Conservation (phyloP, 441 rosid genomes). For the Flueggea neowawraea region DNA sequence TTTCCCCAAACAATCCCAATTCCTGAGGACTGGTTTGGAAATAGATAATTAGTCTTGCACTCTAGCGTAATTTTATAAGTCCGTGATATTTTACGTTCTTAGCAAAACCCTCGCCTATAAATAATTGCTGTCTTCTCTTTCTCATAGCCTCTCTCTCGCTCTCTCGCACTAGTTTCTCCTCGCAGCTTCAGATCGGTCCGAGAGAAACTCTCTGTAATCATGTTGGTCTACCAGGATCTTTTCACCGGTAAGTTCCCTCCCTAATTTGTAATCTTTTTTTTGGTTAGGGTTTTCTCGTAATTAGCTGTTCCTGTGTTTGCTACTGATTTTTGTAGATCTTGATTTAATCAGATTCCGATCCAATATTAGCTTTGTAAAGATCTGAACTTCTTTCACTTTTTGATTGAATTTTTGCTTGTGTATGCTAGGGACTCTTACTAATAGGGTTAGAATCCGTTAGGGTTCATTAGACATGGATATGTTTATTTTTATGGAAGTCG, state of each 20-base stretch:
- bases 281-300: neutral
- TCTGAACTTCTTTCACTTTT: neutral
- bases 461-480: too few species aligned
- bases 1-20: neutral
- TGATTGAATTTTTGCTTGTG: neutral
- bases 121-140: rapidly evolving
- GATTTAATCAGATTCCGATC: too few species aligned
- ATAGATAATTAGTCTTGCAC: neutral
- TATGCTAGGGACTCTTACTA: too few species aligned
- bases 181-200: constrained; percentile 19
- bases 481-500: too few species aligned
- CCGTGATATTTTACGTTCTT: too few species aligned
- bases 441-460: too few species aligned
- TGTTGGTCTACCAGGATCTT: constrained; percentile 85
- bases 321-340: neutral
- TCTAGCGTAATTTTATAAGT: constrained; percentile 16
- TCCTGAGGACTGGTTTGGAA: constrained; percentile 10
- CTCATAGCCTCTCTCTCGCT: constrained; percentile 15
- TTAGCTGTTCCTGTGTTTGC: neutral
- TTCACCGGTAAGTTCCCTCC: constrained; percentile 41
- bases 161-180: constrained; percentile 14
- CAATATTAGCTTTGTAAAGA: too few species aligned
- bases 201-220: constrained; percentile 27
- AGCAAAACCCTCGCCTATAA: constrained; percentile 43
- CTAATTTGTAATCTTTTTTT: neutral